Evolutionary conservation across 2,329 filamentous ascomycete genomes (phyloP).

Genomic region (Pyrenochaeta sp.): DNA sequence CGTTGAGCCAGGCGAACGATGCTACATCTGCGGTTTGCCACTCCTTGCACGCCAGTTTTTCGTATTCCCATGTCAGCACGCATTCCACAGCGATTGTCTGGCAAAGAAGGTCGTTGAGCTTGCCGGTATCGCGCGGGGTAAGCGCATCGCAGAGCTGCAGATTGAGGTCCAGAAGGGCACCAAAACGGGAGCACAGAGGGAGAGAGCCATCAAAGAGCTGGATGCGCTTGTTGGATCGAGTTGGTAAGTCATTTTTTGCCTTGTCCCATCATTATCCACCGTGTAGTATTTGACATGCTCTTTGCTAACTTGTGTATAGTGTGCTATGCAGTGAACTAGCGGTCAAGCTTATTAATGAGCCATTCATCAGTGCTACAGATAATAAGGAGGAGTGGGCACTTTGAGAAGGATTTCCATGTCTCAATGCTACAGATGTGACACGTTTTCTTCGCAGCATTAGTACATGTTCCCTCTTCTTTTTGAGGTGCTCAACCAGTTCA

Average conservation of each 20-base stretch:
- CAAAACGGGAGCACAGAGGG: slow-evolving; percentile 74
- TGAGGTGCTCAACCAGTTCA: neutral
- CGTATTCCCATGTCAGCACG: slow-evolving; percentile 97
- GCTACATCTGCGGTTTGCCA: slow-evolving; percentile 86
- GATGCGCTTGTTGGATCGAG: slow-evolving; percentile 90
- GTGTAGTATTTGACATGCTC: neutral
- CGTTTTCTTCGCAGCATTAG: no score
- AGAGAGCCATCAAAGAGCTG: slow-evolving; percentile 85
- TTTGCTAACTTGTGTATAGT: slow-evolving; percentile 57
- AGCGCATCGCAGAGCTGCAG: slow-evolving; percentile 86
- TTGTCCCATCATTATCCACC: neutral
- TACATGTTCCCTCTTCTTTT: neutral
- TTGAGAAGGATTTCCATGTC: slow-evolving; percentile 20
- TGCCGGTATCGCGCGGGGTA: slow-evolving; percentile 76
- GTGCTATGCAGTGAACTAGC: slow-evolving; percentile 95
- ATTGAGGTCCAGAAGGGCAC: slow-evolving; percentile 80
- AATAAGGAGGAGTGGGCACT: slow-evolving; percentile 81
- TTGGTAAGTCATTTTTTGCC: slow-evolving; percentile 68
- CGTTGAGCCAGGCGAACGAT: slow-evolving; percentile 94
- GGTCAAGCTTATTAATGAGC: slow-evolving; percentile 92
- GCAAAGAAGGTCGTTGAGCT: slow-evolving; percentile 86
- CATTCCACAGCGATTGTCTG: slow-evolving; percentile 95
- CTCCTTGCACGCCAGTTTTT: slow-evolving; percentile 93
- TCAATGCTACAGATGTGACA: no score
- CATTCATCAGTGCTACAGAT: slow-evolving; percentile 80